These are phyloP conservation scores for Kazachstania sp. DNA, from an alignment of 1,139 yeast species.

Conservation along the genomic window DNA sequence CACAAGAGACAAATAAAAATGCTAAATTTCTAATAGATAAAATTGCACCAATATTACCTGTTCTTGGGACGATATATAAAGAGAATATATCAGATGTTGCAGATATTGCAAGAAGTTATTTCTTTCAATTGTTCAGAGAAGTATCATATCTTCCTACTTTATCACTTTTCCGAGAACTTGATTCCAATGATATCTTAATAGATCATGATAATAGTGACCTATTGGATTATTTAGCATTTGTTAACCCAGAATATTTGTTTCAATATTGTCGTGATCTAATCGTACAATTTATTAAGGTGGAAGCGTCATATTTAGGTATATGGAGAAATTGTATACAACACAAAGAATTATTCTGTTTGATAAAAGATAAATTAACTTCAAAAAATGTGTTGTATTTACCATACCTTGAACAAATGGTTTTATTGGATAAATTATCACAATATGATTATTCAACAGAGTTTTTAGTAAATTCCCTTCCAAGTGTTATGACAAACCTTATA, in stretches of 20 bases:
- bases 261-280: conserved; percentile 18
- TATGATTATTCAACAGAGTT: conserved; percentile 21
- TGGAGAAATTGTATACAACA: conserved; percentile 25
- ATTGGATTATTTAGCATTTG: conserved; percentile 23
- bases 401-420: conserved; percentile 32
- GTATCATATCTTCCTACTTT: conserved; percentile 25
- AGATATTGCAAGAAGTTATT: conserved; percentile 23
- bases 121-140: conserved; percentile 26
- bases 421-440: conserved; percentile 26
- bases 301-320: conserved; percentile 23
- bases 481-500: conserved; percentile 31
- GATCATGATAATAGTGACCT: conserved; percentile 13
- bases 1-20: background rate
- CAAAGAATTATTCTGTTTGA: conserved; percentile 18
- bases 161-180: conserved; percentile 19
- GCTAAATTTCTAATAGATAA: conserved; percentile 9
- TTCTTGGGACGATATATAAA: conserved; percentile 22
- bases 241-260: conserved; percentile 30
- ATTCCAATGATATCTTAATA: conserved; percentile 21
- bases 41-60: conserved; percentile 11
- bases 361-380: conserved; percentile 21
- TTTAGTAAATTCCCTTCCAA: conserved; percentile 26
- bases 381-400: conserved; percentile 25
- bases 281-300: conserved; percentile 12
- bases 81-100: conserved; percentile 22